Evolutionary conservation across 2,329 filamentous ascomycete species (phyloP), one percentile per base, ranked within the genome.

Genomic region (Xylaria sp.): DNA sequence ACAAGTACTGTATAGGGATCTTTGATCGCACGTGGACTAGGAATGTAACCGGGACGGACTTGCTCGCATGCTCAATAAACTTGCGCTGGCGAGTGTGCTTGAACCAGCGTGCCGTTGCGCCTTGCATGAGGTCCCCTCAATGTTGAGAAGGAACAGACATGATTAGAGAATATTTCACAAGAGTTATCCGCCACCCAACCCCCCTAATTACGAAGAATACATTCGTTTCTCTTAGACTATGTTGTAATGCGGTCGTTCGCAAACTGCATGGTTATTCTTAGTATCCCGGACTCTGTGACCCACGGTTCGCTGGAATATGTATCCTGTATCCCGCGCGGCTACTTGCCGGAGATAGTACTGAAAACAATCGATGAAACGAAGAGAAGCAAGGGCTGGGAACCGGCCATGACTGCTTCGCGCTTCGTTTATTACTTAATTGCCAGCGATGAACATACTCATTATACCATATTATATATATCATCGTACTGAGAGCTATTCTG

Each of bases 161-260:
- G 31, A 39, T 25, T 15, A 36, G 18, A 55, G 10, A 5, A 36
- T 18, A 28, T 28, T 18, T 2, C 7, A 54, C 25, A 6, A 33
- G 25, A 13, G 31, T 13, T 46, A 46, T 15, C 23, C 55, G 55
- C 23, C 39, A 25, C 25, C 28, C 25, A 54, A 33, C 49, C 49
- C 25, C 49, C 20, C 4, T 6, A 2, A n/a, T n/a, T n/a, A 28
- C n/a, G 12, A 28, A 28, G 28, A 3, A 46, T n/a, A 25, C 10
- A 15, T 18, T 12, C 39, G 55, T 41, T n/a, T 9, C 23, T 60
- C 8, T 36, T 15, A 20, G 25, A 20, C 49, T 49, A 48, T 58
- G 41, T 60, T 10, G 39, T 31, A 28, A 49, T 57, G 48, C 39
- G 48, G 41, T n/a, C 31, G 43, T 46, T 52, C 31, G 31, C 54